Base-by-base conservation (phyloP, 2,329 filamentous ascomycete species). In the Teratosphaeria zuluensis region DNA sequence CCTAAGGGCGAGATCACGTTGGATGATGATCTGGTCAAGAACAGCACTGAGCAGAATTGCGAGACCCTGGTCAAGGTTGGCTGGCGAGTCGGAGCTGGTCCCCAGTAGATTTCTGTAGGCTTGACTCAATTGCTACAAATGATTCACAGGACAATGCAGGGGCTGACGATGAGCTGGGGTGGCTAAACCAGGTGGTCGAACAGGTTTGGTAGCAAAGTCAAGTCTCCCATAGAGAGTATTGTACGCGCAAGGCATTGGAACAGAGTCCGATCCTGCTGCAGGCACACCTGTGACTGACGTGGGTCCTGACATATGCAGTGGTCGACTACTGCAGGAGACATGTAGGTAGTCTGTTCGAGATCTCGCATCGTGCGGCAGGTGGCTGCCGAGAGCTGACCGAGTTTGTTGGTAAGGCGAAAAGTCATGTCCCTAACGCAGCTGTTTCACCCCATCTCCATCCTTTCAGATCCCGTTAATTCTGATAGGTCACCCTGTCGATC, bases 11-110 rank as follows among this genome's bases (percentile, higher is more conserved):
- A 75, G 58, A 65, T 75, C 1, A 59, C 61, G 9, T 58, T 75
- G 30, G 75, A 77, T 58, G 63, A 71, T 53, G 75, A 77, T 61
- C 62, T 77, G 55, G 72, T 76, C 12, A 65, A 64, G 53, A 73
- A 75, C 48, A 75, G 73, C 16, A 70, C 64, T 1, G 66, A 73
- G 35, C 53, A 70, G 52, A 59, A 65, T 1, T 76, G 72, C 63
- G 75, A 77, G 65, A 77, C 75, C 11, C 58, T 71, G 8, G 69
- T 76, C 56, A 69, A 67, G 46, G 74, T 77, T 16, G 75, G 75
- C 1, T 73, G 70, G 72, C 61, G 66, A 24, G 62, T 69, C 42
- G 71, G 70, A 33, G 62, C 61, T 42, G 60, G 59, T 28, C 59
- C 59, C n/a, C 42, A 32, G 42, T 54, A 35, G 21, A 48, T 16